Evolutionary conservation across 2,329 filamentous ascomycete species (phyloP).

Genomic region (Colletotrichum paranaense): DNA sequence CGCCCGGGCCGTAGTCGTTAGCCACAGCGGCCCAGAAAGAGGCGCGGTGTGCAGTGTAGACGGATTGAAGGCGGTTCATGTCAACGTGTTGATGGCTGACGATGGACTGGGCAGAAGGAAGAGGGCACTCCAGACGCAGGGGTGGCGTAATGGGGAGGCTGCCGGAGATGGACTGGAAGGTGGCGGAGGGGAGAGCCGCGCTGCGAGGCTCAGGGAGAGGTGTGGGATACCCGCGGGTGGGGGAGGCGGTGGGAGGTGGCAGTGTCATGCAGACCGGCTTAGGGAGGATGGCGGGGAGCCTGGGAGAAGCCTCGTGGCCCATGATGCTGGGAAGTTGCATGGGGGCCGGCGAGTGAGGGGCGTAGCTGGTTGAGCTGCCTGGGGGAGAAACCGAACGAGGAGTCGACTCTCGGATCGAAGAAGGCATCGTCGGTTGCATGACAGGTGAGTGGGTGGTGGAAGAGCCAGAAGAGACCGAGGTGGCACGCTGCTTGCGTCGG

Average conservation of each 20-base stretch:
- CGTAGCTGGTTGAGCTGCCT: conserved; percentile 56
- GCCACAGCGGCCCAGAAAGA: conserved; percentile 81
- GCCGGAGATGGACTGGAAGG: conserved; percentile 43
- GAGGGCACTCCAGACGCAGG: conserved; percentile 71
- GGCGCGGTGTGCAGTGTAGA: conserved; percentile 77
- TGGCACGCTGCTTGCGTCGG: conserved; percentile 77
- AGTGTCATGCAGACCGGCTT: conserved; percentile 69
- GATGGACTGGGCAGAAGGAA: conserved; percentile 48
- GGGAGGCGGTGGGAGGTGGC: conserved; percentile 48
- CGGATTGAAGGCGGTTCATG: conserved; percentile 72
- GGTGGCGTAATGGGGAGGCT: conserved; percentile 51
- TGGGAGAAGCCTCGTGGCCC: conserved; percentile 58
- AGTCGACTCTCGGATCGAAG: conserved; percentile 60
- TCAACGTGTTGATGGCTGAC: conserved; percentile 63
- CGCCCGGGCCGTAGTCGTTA: conserved; percentile 74
- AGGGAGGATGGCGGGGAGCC: conserved; percentile 72
- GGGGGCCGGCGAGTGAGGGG: conserved; percentile 55
- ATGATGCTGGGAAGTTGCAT: conserved; percentile 68
- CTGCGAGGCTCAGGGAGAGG: conserved; percentile 57
- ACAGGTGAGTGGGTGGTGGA: conserved; percentile 65
- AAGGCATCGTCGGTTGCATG: conserved; percentile 58
- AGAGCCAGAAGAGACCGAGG: conserved; percentile 76
- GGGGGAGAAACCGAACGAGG: conserved; percentile 63
- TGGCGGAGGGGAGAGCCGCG: conserved; percentile 55
- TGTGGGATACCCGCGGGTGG: conserved; percentile 53